Evolutionary conservation across 345 rosid species (phyloP).

Genomic region (Eucalyptus camaldulensis): DNA sequence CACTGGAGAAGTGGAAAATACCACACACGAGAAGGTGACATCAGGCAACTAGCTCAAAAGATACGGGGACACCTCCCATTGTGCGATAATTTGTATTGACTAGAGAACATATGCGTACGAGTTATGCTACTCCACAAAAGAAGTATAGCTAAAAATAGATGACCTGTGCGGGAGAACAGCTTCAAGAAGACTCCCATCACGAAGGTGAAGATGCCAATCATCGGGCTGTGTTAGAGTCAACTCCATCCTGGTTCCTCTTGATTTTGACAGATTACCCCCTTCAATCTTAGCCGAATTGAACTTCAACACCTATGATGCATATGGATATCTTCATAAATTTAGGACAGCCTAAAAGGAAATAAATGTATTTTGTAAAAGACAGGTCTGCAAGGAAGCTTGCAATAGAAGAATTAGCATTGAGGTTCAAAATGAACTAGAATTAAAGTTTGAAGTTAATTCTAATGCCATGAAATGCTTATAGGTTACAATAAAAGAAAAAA

Average conservation of each 20-base stretch:
- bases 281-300: background rate
- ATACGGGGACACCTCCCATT: background rate
- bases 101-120: background rate
- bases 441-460: background rate
- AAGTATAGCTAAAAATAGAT: background rate
- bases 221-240: constrained; percentile 62
- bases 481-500: background rate
- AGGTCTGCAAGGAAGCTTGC: background rate
- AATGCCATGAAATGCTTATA: background rate
- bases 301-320: background rate
- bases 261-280: constrained; percentile 1
- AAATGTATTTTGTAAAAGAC: background rate
- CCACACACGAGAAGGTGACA: background rate
- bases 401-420: background rate
- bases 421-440: background rate
- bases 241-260: constrained; percentile 32
- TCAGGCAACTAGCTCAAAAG: background rate
- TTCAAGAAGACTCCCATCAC: constrained; percentile 56
- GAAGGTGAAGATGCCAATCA: constrained; percentile 93
- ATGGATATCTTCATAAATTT: background rate
- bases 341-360: background rate
- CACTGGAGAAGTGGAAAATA: constrained; percentile 17
- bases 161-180: constrained; percentile 78
- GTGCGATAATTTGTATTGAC: background rate
- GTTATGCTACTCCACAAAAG: background rate